Conservation (phyloP, 768 basidiomycete genomes). For the Termitomyces sp. region DNA sequence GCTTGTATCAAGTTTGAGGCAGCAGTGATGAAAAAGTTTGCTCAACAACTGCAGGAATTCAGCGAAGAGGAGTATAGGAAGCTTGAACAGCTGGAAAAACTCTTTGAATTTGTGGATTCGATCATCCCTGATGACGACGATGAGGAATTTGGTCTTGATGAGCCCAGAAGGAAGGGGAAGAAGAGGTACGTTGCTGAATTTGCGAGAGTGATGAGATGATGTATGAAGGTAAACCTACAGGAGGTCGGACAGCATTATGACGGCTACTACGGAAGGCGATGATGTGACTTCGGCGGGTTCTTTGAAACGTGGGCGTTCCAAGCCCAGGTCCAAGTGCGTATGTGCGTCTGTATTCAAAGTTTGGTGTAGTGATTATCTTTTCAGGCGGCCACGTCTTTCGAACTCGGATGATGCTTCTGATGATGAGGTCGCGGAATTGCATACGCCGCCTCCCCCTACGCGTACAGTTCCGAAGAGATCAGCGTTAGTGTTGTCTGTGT, state of each 20-base stretch:
- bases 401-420: conserved; percentile 42
- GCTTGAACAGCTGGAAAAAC: conserved; percentile 51
- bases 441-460: conserved; percentile 32
- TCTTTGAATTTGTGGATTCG: conserved; percentile 70
- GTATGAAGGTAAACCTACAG: conserved; percentile 23
- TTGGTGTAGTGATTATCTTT: neutral
- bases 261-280: conserved; percentile 32
- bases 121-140: conserved; percentile 65
- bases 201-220: neutral
- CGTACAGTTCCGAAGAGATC: conserved; percentile 51
- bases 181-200: conserved; percentile 32
- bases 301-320: conserved; percentile 23
- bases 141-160: conserved; percentile 37
- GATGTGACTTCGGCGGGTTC: conserved; percentile 29
- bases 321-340: conserved; percentile 38
- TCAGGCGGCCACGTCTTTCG: conserved; percentile 53
- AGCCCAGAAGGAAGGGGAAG: conserved; percentile 36
- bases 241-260: conserved; percentile 55
- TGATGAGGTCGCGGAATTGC: conserved; percentile 26
- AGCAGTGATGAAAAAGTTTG: conserved; percentile 63
- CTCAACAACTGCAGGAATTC: conserved; percentile 63
- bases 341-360: conserved; percentile 11
- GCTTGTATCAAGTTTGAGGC: conserved; percentile 69
- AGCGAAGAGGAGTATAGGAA: conserved; percentile 67
- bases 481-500: conserved; percentile 39